phyloP scores from a whole-genome alignment of 768 basidiomycete genomes.

The Termitomyces sp. region DNA sequence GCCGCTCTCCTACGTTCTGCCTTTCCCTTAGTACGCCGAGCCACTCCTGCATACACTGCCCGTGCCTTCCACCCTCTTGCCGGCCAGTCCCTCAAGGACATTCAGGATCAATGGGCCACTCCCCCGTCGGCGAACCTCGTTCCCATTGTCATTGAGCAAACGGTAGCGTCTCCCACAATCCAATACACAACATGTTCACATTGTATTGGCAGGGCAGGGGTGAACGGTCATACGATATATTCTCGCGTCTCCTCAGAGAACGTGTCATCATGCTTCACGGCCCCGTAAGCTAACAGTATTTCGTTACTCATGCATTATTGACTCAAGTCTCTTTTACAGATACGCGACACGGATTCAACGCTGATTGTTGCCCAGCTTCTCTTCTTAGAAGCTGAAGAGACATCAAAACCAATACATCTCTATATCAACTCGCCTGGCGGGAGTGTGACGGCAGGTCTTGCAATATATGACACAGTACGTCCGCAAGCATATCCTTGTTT shows the following conservation, averaged over 20 bases:
- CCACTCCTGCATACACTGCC: constrained; percentile 11
- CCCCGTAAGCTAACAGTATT: constrained; percentile 54
- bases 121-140: constrained; percentile 63
- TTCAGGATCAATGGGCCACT: constrained; percentile 29
- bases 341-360: constrained; percentile 85
- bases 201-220: constrained; percentile 60
- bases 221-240: constrained; percentile 93
- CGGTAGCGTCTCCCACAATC: constrained; percentile 36
- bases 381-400: constrained; percentile 94
- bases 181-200: constrained; percentile 7
- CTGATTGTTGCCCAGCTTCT: constrained; percentile 88
- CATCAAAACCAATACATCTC: constrained; percentile 89
- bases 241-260: constrained; percentile 87
- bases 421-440: constrained; percentile 98
- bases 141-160: constrained; percentile 92
- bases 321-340: constrained; percentile 38
- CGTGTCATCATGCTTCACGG: constrained; percentile 95
- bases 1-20: constrained; percentile 18
- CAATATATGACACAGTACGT: constrained; percentile 94
- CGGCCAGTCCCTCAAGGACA: constrained; percentile 30
- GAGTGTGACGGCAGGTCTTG: constrained; percentile 91
- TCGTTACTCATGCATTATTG: not conserved
- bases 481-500: not conserved
- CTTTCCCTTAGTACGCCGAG: constrained; percentile 15
- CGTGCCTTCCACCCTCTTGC: constrained; percentile 53